Base-by-base conservation (phyloP, 2,329 filamentous ascomycete genomes). In the Macrophomina tecta region DNA sequence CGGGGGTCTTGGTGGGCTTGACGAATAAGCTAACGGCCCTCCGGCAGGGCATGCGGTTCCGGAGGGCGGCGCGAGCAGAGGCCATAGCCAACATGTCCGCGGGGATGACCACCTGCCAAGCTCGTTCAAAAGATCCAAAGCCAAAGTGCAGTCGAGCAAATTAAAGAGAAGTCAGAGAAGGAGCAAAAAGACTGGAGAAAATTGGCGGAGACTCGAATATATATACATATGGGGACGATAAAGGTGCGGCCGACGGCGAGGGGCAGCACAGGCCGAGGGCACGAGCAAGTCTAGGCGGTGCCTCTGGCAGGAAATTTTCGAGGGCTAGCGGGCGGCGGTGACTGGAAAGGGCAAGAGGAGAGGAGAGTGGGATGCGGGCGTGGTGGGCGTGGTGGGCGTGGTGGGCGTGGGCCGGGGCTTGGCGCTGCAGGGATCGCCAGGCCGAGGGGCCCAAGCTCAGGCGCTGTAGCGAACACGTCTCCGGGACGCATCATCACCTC, bases 391-490 rank as follows among this genome's bases (percentile, higher is more conserved):
- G 40, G 42, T 32, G 48, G 14, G 45, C 53, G 69, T 16, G 70
- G 69, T 69, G 72, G 64, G 72, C 68, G 71, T 18, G 42, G 28
- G 46, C 23, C 12, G 7, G 6, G 36, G 36, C 32, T 34, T 32
- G 53, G 46, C 36, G 55, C 23, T 45, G 65, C 64, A 68, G 66
- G 65, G 65, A 69, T 67, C 55, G 11, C 18, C 53, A 6, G 46
- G n/a, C n/a, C 70, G 70, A 69, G 70, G 68, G 69, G 71, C 69
- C 62, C 58, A 58, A 55, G 63, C 65, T 51, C 58, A 48, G 58
- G 40, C 28, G 49, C 36, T 36, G 70, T 75, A 76, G 74, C 72
- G 74, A 73, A 78, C 77, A 78, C 76, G 76, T 61, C 53, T 66
- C 64, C 64, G 58, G 48, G 66, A 78, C 76, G 74, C 76, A 76